Percentiles rank a stretch among this genome's conserved stretches.
phyloP scores from a whole-genome alignment of 2,329 filamentous ascomycete genomes.

The Fusarium virguliforme region DNA sequence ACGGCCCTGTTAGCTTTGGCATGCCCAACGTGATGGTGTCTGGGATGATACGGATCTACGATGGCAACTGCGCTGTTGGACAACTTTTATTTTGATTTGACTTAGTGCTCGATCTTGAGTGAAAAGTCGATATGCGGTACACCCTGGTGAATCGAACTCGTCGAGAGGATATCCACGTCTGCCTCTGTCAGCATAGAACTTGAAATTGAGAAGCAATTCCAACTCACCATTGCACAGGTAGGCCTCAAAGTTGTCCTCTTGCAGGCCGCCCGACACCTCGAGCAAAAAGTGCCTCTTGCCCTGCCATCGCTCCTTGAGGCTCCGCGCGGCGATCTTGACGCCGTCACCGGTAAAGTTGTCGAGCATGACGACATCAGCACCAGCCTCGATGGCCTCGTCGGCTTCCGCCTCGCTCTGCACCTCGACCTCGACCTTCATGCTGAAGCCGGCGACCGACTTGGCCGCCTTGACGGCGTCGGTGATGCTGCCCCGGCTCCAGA shows the following conservation, averaged over 20 bases:
- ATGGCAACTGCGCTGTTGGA: conserved; percentile 6
- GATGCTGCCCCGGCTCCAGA: conserved; percentile 92
- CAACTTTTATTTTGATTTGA: conserved; percentile 29
- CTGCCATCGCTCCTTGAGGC: conserved; percentile 85
- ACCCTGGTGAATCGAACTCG: conserved; percentile 96
- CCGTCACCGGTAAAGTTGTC: conserved; percentile 92
- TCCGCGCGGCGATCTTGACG: conserved; percentile 80
- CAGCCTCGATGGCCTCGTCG: conserved; percentile 90
- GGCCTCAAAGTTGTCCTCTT: conserved; percentile 83
- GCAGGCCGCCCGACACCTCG: conserved; percentile 94
- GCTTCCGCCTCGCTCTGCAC: conserved; percentile 91
- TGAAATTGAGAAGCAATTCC: not conserved
- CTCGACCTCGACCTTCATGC: conserved; percentile 96
- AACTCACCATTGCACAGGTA: conserved; percentile 83
- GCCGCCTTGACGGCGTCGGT: conserved; percentile 88
- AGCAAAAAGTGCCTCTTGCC: conserved; percentile 83
- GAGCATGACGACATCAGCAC: conserved; percentile 96
- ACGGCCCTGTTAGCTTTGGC: not conserved
- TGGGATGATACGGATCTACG: not conserved
- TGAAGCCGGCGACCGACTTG: conserved; percentile 87
- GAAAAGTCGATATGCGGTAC: conserved; percentile 96
- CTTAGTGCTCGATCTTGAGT: conserved; percentile 79
- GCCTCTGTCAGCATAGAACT: conserved; percentile 38
- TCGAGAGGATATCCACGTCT: conserved; percentile 96
- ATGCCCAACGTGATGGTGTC: not conserved